Evolutionary conservation across 371 early-diverging fungal species (phyloP).

Genomic region (Rhizopus stolonifer): DNA sequence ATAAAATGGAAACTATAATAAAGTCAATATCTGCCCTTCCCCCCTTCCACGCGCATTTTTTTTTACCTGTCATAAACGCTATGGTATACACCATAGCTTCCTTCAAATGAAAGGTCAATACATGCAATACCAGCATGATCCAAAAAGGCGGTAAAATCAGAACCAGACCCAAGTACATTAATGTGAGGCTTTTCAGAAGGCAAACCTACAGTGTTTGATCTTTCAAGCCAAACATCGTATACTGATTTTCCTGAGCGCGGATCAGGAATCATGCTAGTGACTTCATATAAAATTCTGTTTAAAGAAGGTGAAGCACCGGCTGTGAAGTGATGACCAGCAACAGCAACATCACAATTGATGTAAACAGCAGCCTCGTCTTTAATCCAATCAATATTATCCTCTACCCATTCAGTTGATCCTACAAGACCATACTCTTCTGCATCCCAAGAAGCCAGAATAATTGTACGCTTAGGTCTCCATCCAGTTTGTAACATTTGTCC

Average conservation of each 20-base stretch:
- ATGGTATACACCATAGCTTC: conserved; percentile 58
- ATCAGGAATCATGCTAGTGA: conserved; percentile 46
- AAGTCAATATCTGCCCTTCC: conserved; percentile 25
- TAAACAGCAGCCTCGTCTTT: conserved; percentile 55
- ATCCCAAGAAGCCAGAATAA: conserved; percentile 69
- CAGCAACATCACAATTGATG: conserved; percentile 58
- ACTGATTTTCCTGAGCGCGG: conserved; percentile 46
- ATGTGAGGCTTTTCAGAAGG: conserved; percentile 15
- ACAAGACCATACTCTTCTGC: conserved; percentile 63
- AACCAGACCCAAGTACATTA: conserved; percentile 49
- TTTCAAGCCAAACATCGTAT: conserved; percentile 51
- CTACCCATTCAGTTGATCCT: conserved; percentile 72
- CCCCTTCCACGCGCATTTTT: background rate
- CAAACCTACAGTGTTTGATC: conserved; percentile 12
- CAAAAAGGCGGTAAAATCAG: conserved; percentile 58
- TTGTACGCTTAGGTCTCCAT: conserved; percentile 66
- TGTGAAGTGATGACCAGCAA: conserved; percentile 44
- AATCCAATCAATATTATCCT: conserved; percentile 56
- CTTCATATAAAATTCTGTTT: conserved; percentile 45
- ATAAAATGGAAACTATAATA: conserved; percentile 54
- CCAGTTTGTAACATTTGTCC: conserved; percentile 56
- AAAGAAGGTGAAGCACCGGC: conserved; percentile 54
- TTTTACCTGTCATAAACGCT: conserved; percentile 56
- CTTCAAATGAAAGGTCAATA: conserved; percentile 47
- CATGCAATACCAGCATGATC: conserved; percentile 59